Evolutionary conservation across 2,329 filamentous ascomycete genomes (phyloP).

Genomic region (Rhynchosporium secalis): DNA sequence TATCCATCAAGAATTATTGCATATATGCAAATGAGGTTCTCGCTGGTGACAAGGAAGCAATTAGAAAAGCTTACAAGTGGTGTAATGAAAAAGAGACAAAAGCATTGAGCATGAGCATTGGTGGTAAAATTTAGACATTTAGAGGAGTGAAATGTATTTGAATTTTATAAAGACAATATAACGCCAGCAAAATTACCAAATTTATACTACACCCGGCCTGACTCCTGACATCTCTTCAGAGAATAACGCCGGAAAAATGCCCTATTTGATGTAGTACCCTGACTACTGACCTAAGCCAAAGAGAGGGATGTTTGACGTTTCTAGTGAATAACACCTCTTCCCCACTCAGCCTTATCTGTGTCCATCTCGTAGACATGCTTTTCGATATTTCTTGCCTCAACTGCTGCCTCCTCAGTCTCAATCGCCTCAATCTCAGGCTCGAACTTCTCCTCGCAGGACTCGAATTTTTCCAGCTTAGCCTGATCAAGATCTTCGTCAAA

Average conservation of each 20-base stretch:
- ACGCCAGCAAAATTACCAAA: too few relatives aligned
- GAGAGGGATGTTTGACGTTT: background rate
- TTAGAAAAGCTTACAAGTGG: too few relatives aligned
- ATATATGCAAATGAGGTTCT: background rate
- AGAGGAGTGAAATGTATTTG: too few relatives aligned
- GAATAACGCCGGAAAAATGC: background rate
- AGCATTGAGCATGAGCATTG: too few relatives aligned
- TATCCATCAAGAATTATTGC: background rate
- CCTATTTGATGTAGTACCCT: background rate
- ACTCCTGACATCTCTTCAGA: too few relatives aligned
- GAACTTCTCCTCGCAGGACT: background rate
- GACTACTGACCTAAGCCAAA: too few relatives aligned
- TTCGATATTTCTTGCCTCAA: background rate
- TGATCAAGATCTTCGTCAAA: background rate
- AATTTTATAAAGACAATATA: too few relatives aligned
- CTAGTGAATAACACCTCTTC: background rate
- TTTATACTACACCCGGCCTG: too few relatives aligned
- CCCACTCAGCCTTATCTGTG: background rate
- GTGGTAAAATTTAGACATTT: too few relatives aligned
- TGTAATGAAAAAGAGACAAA: too few relatives aligned
- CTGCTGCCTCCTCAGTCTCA: background rate
- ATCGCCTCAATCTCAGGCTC: background rate
- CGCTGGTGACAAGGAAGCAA: too few relatives aligned
- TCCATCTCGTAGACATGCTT: conserved; percentile 6
- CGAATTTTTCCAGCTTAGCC: background rate